These are phyloP conservation scores for Penicillium steckii DNA, from an alignment of 495 filamentous ascomycete species.

Conservation along the genomic window DNA sequence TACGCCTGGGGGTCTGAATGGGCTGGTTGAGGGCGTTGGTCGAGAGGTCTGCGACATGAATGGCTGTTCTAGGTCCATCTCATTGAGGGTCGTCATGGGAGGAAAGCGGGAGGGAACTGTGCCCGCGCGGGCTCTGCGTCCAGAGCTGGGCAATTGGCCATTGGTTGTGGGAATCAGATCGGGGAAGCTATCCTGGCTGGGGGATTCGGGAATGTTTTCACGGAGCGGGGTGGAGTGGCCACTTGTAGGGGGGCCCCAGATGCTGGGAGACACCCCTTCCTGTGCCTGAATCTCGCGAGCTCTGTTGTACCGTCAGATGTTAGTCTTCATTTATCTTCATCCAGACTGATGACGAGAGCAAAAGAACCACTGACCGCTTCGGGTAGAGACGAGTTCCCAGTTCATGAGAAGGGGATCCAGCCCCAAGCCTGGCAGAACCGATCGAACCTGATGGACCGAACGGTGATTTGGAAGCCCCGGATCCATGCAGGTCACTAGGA, in stretches of 20 bases:
- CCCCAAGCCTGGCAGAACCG: constrained; percentile 75
- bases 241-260: constrained; percentile 95
- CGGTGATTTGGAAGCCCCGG: constrained; percentile 67
- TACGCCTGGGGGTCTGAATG: constrained; percentile 78
- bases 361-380: constrained; percentile 87
- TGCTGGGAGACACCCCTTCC: constrained; percentile 81
- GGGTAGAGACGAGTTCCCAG: constrained; percentile 76
- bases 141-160: constrained; percentile 55
- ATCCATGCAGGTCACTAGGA: constrained; percentile 75
- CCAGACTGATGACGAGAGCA: neutral
- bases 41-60: constrained; percentile 79
- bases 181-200: constrained; percentile 92
- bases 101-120: constrained; percentile 95
- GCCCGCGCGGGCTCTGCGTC: constrained; percentile 80
- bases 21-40: constrained; percentile 87
- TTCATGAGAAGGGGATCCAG: constrained; percentile 97
- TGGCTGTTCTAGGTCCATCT: constrained; percentile 59
- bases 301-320: constrained; percentile 42
- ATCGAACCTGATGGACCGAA: constrained; percentile 73
- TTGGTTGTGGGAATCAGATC: constrained; percentile 72
- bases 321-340: constrained; percentile 8
- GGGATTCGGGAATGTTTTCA: constrained; percentile 95
- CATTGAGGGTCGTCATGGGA: constrained; percentile 61
- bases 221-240: constrained; percentile 93
- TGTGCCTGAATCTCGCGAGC: constrained; percentile 97